Percentiles rank a stretch among this genome's conserved stretches.
Conservation (phyloP, 257 asterid species). For the Salvia miltiorrhiza region DNA sequence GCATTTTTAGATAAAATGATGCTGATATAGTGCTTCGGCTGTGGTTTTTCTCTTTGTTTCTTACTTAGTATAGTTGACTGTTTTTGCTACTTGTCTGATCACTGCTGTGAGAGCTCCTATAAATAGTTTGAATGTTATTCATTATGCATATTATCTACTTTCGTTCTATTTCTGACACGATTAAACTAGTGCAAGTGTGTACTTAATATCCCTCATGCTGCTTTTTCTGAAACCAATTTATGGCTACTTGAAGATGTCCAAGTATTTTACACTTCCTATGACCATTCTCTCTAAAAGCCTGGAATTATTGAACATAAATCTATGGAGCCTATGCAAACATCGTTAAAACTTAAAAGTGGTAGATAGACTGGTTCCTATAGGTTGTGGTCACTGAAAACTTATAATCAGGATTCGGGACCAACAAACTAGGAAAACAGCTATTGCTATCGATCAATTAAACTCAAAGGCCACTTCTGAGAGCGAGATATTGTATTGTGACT, state of each 20-base stretch:
- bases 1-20: background rate
- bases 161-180: background rate
- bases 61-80: background rate
- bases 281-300: background rate
- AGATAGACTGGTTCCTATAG: too few species aligned
- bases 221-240: background rate
- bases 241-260: background rate
- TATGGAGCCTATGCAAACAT: too few species aligned
- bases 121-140: conserved; percentile 10
- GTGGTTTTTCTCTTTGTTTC: background rate
- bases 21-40: background rate
- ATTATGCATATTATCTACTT: background rate
- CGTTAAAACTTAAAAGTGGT: conserved; percentile 4
- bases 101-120: conserved; percentile 6
- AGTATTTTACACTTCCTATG: background rate
- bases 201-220: background rate
- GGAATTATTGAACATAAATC: too few species aligned
- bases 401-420: background rate
- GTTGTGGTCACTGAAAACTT: too few species aligned
- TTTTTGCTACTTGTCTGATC: background rate
- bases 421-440: background rate
- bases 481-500: too few species aligned
- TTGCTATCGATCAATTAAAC: background rate
- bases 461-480: background rate
- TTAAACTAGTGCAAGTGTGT: background rate